Conservation (phyloP, 2,329 filamentous ascomycete species). For the Aspergillus sp. region DNA sequence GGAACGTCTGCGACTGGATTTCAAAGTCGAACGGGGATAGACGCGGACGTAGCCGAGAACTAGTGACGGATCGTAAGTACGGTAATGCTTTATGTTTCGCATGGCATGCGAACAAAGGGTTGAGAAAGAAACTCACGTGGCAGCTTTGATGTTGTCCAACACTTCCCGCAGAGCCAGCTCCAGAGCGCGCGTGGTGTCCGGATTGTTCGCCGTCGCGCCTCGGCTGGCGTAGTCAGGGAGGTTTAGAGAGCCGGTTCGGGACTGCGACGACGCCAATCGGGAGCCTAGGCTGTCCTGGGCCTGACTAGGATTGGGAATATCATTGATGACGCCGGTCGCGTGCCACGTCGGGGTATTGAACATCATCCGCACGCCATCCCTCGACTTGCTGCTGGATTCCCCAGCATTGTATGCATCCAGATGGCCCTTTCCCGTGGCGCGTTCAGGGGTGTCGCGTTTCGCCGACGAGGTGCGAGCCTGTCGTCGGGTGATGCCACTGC, state of each 20-base stretch:
- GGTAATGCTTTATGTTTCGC: not conserved
- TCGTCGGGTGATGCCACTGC: constrained; percentile 81
- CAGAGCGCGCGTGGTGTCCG: constrained; percentile 79
- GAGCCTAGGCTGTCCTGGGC: constrained; percentile 36
- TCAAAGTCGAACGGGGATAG: constrained; percentile 71
- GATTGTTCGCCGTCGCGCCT: constrained; percentile 65
- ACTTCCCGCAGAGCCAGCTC: constrained; percentile 84
- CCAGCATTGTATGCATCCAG: constrained; percentile 31
- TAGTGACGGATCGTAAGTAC: constrained; percentile 21
- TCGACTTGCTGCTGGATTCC: constrained; percentile 35
- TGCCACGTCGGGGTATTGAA: constrained; percentile 71
- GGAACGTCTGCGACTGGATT: constrained; percentile 80
- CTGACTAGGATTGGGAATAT: constrained; percentile 59
- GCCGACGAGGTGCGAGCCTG: constrained; percentile 69
- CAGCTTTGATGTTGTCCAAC: constrained; percentile 75
- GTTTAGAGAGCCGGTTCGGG: constrained; percentile 28
- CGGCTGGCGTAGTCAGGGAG: constrained; percentile 58
- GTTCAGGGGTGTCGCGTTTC: constrained; percentile 63
- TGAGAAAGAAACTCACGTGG: constrained; percentile 61
- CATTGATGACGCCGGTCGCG: constrained; percentile 74
- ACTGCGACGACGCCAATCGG: constrained; percentile 31
- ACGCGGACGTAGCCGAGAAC: constrained; percentile 43
- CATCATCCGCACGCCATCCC: constrained; percentile 44
- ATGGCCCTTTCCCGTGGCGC: constrained; percentile 47
- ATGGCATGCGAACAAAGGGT: not conserved